Conservation (phyloP, 2,329 filamentous ascomycete genomes). For the Bimuria novae-zelandiae region DNA sequence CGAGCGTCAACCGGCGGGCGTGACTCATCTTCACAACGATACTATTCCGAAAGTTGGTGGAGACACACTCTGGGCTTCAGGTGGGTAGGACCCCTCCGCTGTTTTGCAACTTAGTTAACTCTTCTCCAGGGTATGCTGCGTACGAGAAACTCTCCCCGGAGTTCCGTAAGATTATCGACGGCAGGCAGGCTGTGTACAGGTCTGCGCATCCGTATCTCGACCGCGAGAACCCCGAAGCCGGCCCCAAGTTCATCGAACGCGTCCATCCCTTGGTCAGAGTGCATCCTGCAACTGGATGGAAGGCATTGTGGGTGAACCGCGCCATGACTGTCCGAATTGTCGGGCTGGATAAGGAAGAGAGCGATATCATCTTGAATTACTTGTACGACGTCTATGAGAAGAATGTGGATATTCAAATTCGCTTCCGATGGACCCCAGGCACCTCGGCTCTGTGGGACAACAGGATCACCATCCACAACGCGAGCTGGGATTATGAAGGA, state of each 20-base stretch:
- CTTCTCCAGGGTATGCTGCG: constrained; percentile 57
- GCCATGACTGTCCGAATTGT: constrained; percentile 71
- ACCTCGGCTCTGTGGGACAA: constrained; percentile 76
- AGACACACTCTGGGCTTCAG: constrained; percentile 72
- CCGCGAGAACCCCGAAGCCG: constrained; percentile 62
- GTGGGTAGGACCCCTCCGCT: constrained; percentile 29
- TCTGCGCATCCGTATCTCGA: constrained; percentile 71
- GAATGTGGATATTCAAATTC: constrained; percentile 72
- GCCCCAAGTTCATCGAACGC: constrained; percentile 69
- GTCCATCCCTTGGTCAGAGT: constrained; percentile 71
- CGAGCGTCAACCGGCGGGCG: constrained; percentile 70
- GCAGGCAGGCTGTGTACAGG: constrained; percentile 65
- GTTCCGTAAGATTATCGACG: constrained; percentile 73
- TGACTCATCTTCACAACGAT: constrained; percentile 73
- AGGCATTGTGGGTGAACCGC: constrained; percentile 72
- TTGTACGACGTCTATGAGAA: constrained; percentile 70
- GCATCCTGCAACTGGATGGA: constrained; percentile 76
- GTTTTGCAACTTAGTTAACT: not conserved
- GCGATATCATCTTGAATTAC: constrained; percentile 69
- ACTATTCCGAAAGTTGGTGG: constrained; percentile 68
- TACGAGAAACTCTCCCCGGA: constrained; percentile 74
- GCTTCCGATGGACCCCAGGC: constrained; percentile 71
- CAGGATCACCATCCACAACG: constrained; percentile 74
- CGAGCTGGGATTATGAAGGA: constrained; percentile 74
- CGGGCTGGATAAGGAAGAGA: constrained; percentile 70